phyloP scores from a whole-genome alignment of 768 basidiomycete genomes.

The Tremella yokohamensis region DNA sequence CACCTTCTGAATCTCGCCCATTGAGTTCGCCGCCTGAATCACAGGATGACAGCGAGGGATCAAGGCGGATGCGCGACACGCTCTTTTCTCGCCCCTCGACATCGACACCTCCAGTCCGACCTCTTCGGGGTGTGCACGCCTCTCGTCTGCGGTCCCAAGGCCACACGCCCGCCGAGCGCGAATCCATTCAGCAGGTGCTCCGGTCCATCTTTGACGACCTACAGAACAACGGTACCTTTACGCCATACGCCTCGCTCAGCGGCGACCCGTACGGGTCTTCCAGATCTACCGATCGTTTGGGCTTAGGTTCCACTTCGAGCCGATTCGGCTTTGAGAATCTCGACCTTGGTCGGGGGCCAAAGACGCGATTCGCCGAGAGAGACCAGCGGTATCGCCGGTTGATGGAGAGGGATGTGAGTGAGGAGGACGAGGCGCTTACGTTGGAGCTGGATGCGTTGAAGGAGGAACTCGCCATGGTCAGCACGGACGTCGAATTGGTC shows the following conservation, averaged over 20 bases:
- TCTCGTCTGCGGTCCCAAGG: constrained; percentile 15
- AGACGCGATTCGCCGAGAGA: background rate
- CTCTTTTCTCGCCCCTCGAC: background rate
- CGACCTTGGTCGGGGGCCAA: constrained; percentile 2
- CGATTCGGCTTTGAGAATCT: background rate
- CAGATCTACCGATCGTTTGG: background rate
- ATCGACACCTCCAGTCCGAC: background rate
- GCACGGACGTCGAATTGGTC: constrained; percentile 34
- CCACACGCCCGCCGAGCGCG: constrained; percentile 25
- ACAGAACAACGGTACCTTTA: constrained; percentile 3
- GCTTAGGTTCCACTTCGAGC: background rate
- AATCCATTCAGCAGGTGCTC: constrained; percentile 25
- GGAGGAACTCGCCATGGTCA: constrained; percentile 37
- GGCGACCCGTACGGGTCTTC: constrained; percentile 4
- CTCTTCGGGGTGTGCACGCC: constrained; percentile 17
- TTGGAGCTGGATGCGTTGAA: constrained; percentile 39
- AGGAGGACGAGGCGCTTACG: constrained; percentile 18
- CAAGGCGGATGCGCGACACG: background rate
- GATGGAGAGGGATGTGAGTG: constrained; percentile 13
- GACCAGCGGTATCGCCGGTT: constrained; percentile 3
- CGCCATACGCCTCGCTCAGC: background rate
- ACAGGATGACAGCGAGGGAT: background rate
- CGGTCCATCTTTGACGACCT: constrained; percentile 28
- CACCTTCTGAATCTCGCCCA: background rate
- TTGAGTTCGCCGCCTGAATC: background rate